Evolutionary conservation across 2,329 filamentous ascomycete genomes (phyloP), one percentile per base, ranked within the genome.

Genomic region (Beauveria caledonica): DNA sequence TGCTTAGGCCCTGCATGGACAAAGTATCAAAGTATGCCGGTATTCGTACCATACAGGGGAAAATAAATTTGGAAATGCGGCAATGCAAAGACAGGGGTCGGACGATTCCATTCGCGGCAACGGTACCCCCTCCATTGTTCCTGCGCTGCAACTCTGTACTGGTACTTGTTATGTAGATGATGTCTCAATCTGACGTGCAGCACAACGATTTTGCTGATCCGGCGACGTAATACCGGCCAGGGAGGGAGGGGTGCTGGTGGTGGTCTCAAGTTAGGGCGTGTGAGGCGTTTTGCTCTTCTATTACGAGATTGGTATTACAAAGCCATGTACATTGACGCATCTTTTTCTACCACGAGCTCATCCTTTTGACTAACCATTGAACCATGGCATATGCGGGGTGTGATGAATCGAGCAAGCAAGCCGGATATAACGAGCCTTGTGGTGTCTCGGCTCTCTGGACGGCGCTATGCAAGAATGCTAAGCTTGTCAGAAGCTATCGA

Each of bases 121-220:
- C 11, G 33, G 33, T 36, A 9, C 2, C 33, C 1, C 33, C 33
- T 11, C 33, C 33, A 36, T 36, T 36, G 33, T 36, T 7, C 19
- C 9, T 33, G 29, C 29, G 5, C 29, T 33, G 29, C 5, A 17
- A 27, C 48, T 29, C 48, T 33, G n/a, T n/a, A n/a, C n/a, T n/a
- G 17, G 29, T 7, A 13, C 9, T 19, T 15, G 10, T 19, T 49
- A 15, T 15, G 40, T 40, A 36, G 21, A 44, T 42, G 6, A 9
- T 58, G 55, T 42, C 45, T 50, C 45, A 58, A 57, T 50, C 55
- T 49, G 55, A 58, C 55, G 55, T 42, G 55, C 55, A 57, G 54
- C 33, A 57, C 42, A 5, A 21, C 45, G 55, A 58, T 58, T 36
- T 36, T 50, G 55, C 29, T 58, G 55, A 58, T 58, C 55, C 55